phyloP scores from a whole-genome alignment of 192 early-diverging fungal genomes.

The Coemansia sp. region DNA sequence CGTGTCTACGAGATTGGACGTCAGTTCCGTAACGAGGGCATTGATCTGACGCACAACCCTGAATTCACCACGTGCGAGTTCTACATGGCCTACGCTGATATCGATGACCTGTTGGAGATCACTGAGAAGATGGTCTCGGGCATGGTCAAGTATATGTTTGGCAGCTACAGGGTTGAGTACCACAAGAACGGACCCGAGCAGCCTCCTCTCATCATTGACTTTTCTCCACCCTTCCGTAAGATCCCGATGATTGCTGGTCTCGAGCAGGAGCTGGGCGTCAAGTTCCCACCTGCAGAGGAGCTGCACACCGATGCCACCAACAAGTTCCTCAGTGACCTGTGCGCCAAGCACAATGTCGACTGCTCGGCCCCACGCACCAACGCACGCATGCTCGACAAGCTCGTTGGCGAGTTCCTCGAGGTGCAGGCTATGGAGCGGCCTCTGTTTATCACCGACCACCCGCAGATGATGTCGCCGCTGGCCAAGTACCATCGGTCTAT shows the following conservation, averaged over 20 bases:
- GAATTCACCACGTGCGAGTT: constrained; percentile 99
- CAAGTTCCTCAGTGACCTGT: constrained; percentile 91
- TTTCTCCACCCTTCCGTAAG: constrained; percentile 94
- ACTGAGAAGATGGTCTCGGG: constrained; percentile 86
- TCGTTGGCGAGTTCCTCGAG: constrained; percentile 84
- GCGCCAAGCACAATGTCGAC: constrained; percentile 93
- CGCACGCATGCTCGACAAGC: constrained; percentile 94
- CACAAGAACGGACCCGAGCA: constrained; percentile 89
- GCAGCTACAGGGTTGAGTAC: constrained; percentile 89
- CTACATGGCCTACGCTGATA: constrained; percentile 99
- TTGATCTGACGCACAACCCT: constrained; percentile 99
- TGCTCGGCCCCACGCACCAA: constrained; percentile 93
- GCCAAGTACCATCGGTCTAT: constrained; percentile 94
- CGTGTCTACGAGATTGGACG: constrained; percentile 99
- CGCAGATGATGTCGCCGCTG: constrained; percentile 98
- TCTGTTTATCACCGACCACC: constrained; percentile 96
- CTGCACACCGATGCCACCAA: constrained; percentile 80
- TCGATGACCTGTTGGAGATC: constrained; percentile 95
- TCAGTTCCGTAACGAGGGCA: constrained; percentile 99
- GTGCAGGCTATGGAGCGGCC: constrained; percentile 77
- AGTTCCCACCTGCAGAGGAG: constrained; percentile 85
- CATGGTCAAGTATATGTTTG: constrained; percentile 93
- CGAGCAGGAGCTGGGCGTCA: constrained; percentile 87
- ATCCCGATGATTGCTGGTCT: constrained; percentile 92
- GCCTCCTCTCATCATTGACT: constrained; percentile 84